Base-by-base conservation (phyloP, 306 rosid genomes). In the Purshia tridentata region DNA sequence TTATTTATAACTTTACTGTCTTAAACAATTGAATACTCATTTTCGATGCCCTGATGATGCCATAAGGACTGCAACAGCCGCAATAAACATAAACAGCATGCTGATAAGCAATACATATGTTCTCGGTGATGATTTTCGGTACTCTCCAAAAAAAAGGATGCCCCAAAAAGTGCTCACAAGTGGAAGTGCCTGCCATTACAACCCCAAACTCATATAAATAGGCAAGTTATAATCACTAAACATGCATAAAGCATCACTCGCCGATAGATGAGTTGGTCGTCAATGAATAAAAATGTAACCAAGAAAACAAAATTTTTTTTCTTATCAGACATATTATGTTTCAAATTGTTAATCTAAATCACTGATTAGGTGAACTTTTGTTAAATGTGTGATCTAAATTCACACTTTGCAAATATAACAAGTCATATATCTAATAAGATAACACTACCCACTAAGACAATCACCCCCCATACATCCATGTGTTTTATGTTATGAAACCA, bases 91-190 rank as follows among this genome's bases (percentile, higher is more conserved):
- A 53, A 66, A 39, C 89, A 91, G 73, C 97, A 91, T 93, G 77
- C 84, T 53, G 16, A 73, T 55, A 4, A 93, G 96, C 59, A 93
- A 55, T 46, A 13, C 10, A 41, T 91, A 89, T 3, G 98, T 91
- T 87, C 83, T 87, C 62, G 86, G 77, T 5, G 97, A 93, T 9
- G 96, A 91, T 87, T 80, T 89, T 6, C 93, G 82, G 74, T 93
- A 93, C 68, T 91, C 97, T 8, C 98, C 98, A 8, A 89, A 91
- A 74, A 91, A 60, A 72, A 89, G 69, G 4, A 91, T 18, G 8
- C 93, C 98, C 98, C 97, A 93, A 19, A 93, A 89, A 9, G 98
- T 93, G 87, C 96, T 86, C 77, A 93, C 96, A 4, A 93, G 90
- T 47, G 97, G 98, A 87, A 91, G 91, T 51, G 98, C 98, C 98